Base-by-base conservation (phyloP, 768 basidiomycete species). In the Mycena albidolilacea region DNA sequence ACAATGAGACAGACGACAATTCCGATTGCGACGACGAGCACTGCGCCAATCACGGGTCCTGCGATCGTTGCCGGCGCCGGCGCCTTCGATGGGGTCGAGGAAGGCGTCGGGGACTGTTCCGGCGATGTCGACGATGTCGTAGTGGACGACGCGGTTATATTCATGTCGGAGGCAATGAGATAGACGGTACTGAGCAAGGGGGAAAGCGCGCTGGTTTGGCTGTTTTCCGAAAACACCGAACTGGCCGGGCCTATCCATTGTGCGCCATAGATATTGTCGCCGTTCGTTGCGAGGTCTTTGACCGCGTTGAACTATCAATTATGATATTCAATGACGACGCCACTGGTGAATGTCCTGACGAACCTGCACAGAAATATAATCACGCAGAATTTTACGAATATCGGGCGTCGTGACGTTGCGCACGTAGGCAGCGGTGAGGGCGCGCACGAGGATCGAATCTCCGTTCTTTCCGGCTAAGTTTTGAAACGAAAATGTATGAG, bases 321-420 rank as follows among this genome's bases (percentile, higher is more conserved):
- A 5, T 23, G 7, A 12, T 44, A 39, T n/a, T 54, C n/a, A 66
- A 44, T 19, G 11, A 19, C 23, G 35, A 35, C 4, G 50, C 15
- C 4, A 3, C 17, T 37, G 30, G 17, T 39, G 30, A 44, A 23
- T 9, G 4, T 54, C 9, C 21, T 2, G n/a, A 41, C 62, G 37
- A 38, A 74, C 73, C 69, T 74, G 73, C 15, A 74, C 73, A 9
- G 43, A 64, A 19, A 74, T 17, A 41, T 64, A 74, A n/a, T 64
- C 69, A 30, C 61, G 43, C 59, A 74, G n/a, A 17, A 39, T 60
- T 19, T 23, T 41, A 30, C 57, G 61, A 17, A 74, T 35, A 3
- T 37, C 69, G 1, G 62, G 30, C 15, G 50, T 57, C 15, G 69
- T 74, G 19, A 67, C 50, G 43, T 74, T 74, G 9, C 64, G 73